phyloP scores from a whole-genome alignment of 2,329 filamentous ascomycete genomes.

The Emmonsia crescens region DNA sequence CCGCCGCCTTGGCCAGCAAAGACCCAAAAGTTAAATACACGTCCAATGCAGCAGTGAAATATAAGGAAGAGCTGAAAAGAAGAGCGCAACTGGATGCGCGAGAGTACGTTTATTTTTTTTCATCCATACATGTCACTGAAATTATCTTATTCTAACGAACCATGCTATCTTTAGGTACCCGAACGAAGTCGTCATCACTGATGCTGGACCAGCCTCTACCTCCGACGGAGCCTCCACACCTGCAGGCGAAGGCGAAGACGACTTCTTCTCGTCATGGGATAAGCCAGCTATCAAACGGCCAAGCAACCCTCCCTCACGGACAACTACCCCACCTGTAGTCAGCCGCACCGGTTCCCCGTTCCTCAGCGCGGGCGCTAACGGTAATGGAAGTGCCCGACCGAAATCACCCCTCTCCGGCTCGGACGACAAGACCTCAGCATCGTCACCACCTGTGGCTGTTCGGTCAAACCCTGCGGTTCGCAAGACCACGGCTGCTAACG shows the following conservation, averaged over 20 bases:
- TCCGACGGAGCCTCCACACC: conserved; percentile 62
- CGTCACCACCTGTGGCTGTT: conserved; percentile 52
- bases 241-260: conserved; percentile 71
- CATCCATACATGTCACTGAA: neutral
- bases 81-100: conserved; percentile 72
- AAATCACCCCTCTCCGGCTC: conserved; percentile 64
- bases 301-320: conserved; percentile 84
- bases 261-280: conserved; percentile 99
- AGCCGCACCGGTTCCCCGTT: conserved; percentile 84
- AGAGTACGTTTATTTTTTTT: conserved; percentile 54
- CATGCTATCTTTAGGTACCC: conserved; percentile 52
- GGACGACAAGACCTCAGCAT: conserved; percentile 37
- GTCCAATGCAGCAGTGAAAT: conserved; percentile 84
- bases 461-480: conserved; percentile 70
- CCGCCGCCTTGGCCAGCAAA: conserved; percentile 88
- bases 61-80: conserved; percentile 91
- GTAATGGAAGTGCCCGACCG: conserved; percentile 61
- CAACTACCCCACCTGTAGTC: conserved; percentile 69
- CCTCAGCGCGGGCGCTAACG: conserved; percentile 57
- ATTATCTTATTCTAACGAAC: conserved; percentile 6
- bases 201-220: conserved; percentile 50
- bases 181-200: conserved; percentile 72
- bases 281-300: conserved; percentile 95
- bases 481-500: conserved; percentile 53
- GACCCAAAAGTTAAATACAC: conserved; percentile 96